A percentile compares a stretch with the other conserved stretches of the same genome.
Conservation (phyloP, 2,329 filamentous ascomycete genomes). For the Rhexocercosporidium sp. region DNA sequence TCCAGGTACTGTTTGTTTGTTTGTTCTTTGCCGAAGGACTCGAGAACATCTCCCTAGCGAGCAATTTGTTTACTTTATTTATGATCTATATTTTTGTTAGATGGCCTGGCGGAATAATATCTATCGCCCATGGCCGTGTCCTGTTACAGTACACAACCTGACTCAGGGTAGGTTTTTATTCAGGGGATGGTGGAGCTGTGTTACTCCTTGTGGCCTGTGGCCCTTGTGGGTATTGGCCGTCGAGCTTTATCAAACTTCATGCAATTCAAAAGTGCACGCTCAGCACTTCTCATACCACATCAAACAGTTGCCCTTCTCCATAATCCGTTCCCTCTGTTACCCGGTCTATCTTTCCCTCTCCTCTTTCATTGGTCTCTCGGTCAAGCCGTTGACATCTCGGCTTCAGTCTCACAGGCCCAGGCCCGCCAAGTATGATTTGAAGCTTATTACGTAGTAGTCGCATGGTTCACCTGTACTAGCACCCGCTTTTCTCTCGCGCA, state of each 20-base stretch:
- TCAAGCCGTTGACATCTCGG: neutral
- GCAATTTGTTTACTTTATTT: neutral
- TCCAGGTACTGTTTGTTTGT: neutral
- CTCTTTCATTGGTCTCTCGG: conserved; percentile 10
- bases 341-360: neutral
- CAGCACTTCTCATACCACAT: neutral
- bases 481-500: conserved; percentile 21
- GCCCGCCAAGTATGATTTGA: conserved; percentile 10
- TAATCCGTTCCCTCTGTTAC: neutral
- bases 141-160: too few species aligned
- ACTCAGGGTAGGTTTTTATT: neutral
- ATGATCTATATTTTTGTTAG: too few species aligned
- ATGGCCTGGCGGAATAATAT: too few species aligned
- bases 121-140: too few species aligned
- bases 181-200: conserved; percentile 11
- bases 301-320: neutral
- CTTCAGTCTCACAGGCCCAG: neutral
- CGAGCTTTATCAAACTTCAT: neutral
- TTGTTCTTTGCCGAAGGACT: neutral
- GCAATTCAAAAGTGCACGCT: neutral
- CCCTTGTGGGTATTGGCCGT: neutral
- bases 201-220: neutral
- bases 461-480: conserved; percentile 1
- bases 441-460: conserved; percentile 24
- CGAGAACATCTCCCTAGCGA: neutral